A percentile compares a stretch with the other conserved stretches of the same genome.
These are phyloP conservation scores for Panus rudis DNA, from an alignment of 768 basidiomycete genomes.

Conservation along the genomic window DNA sequence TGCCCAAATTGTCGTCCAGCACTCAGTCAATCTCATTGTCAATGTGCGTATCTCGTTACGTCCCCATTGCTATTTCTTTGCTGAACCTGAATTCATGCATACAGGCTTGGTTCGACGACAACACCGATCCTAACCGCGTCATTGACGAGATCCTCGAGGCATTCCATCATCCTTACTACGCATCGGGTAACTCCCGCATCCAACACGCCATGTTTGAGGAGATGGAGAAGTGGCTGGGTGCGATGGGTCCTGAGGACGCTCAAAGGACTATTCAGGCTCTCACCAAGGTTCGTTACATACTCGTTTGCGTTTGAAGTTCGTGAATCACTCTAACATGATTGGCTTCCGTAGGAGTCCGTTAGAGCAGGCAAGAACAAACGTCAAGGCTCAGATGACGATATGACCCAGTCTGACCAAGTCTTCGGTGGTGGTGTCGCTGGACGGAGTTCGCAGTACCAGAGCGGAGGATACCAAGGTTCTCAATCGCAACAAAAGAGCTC, in stretches of 20 bases:
- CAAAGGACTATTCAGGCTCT: constrained; percentile 39
- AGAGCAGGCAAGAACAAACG: constrained; percentile 51
- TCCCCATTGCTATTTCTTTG: neutral
- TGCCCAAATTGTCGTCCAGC: constrained; percentile 57
- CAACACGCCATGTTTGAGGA: constrained; percentile 55
- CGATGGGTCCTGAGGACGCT: constrained; percentile 37
- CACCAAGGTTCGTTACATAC: constrained; percentile 37
- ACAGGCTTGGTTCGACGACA: constrained; percentile 44
- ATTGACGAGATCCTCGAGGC: constrained; percentile 51
- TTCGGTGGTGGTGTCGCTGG: constrained; percentile 12
- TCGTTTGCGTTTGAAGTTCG: neutral
- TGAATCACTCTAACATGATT: neutral
- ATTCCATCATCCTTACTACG: constrained; percentile 68
- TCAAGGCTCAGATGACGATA: constrained; percentile 37
- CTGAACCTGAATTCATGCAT: neutral
- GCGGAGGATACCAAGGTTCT: constrained; percentile 1
- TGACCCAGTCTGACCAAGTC: constrained; percentile 11
- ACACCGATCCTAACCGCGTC: constrained; percentile 36
- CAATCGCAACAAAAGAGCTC: neutral
- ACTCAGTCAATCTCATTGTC: constrained; percentile 55
- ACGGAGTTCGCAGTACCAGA: constrained; percentile 6
- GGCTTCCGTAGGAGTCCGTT: constrained; percentile 39
- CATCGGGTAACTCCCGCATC: constrained; percentile 42
- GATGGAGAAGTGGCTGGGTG: constrained; percentile 47
- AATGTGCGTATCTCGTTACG: constrained; percentile 22